A percentile compares a stretch with the other conserved stretches of the same genome.
Evolutionary conservation across 2,329 filamentous ascomycete species (phyloP).

Genomic region (Allantophomopsis cytisporea): DNA sequence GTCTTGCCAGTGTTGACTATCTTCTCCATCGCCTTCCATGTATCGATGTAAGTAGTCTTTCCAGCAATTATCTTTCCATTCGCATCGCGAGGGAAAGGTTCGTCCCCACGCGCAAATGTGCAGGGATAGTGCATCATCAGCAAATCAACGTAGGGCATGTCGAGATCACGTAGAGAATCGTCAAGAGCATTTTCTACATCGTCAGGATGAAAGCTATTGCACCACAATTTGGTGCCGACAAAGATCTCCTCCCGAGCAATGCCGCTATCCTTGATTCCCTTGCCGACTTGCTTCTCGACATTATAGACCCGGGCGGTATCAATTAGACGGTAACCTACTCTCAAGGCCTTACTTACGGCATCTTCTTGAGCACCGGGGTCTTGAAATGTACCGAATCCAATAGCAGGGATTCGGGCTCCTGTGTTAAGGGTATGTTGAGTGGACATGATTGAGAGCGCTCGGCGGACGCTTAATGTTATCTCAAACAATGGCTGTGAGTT

Average conservation of each 20-base stretch:
- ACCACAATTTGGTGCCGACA: conserved; percentile 38
- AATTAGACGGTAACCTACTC: conserved; percentile 22
- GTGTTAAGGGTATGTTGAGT: conserved; percentile 11
- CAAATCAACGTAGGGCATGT: conserved; percentile 20
- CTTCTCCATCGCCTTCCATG: conserved; percentile 25
- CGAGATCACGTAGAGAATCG: conserved; percentile 15
- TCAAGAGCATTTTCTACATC: conserved; percentile 13
- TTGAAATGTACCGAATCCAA: conserved; percentile 19
- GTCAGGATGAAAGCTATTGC: conserved; percentile 21
- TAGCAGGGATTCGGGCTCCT: conserved; percentile 14
- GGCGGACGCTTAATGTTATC: too few species aligned
- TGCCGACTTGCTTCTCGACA: conserved; percentile 67
- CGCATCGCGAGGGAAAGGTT: conserved; percentile 7
- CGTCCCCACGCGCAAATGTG: too few species aligned
- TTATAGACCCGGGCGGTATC: conserved; percentile 20
- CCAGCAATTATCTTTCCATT: conserved; percentile 6
- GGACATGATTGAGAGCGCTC: too few species aligned
- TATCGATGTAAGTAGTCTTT: conserved; percentile 18
- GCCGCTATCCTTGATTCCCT: conserved; percentile 59
- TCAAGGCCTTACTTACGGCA: conserved; percentile 18
- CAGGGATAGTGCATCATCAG: not conserved
- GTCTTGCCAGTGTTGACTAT: conserved; percentile 24
- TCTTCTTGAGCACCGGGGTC: conserved; percentile 15
- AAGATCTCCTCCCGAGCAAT: conserved; percentile 65
- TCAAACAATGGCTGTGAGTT: too few species aligned